Conservation (phyloP, 2,329 filamentous ascomycete genomes). For the Xylaria polymorpha region DNA sequence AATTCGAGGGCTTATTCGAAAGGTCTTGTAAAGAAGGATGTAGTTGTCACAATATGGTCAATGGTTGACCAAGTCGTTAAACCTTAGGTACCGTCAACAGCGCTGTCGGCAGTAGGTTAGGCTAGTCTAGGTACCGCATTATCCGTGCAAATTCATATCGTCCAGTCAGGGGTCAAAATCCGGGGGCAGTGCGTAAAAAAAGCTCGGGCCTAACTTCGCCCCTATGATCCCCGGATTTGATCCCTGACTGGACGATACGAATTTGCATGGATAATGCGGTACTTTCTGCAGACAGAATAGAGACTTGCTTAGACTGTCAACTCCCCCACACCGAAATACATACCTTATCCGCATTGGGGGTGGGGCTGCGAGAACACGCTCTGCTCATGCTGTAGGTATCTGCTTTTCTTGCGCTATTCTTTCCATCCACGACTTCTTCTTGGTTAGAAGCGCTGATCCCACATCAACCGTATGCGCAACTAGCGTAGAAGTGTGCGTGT, state of each 20-base stretch:
- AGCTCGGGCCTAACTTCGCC: no score
- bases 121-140: no score
- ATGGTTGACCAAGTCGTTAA: no score
- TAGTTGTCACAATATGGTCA: no score
- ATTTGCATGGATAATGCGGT: no score
- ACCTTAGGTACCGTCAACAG: no score
- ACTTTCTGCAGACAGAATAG: not conserved
- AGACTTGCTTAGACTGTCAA: not conserved
- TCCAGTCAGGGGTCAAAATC: no score
- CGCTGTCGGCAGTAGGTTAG: no score
- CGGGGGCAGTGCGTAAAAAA: no score
- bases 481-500: conserved; percentile 15
- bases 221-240: no score
- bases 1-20: not conserved
- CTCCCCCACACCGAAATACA: conserved; percentile 24
- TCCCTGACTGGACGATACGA: no score
- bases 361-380: conserved; percentile 28
- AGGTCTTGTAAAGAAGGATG: not conserved
- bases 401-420: conserved; percentile 21
- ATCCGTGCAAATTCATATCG: no score
- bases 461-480: conserved; percentile 10
- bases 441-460: not conserved
- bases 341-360: conserved; percentile 20
- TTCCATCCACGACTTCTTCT: conserved; percentile 12
- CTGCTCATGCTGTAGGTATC: not conserved